Evolutionary conservation across 441 rosid genomes (phyloP).

Genomic region (Manihot esculenta): DNA sequence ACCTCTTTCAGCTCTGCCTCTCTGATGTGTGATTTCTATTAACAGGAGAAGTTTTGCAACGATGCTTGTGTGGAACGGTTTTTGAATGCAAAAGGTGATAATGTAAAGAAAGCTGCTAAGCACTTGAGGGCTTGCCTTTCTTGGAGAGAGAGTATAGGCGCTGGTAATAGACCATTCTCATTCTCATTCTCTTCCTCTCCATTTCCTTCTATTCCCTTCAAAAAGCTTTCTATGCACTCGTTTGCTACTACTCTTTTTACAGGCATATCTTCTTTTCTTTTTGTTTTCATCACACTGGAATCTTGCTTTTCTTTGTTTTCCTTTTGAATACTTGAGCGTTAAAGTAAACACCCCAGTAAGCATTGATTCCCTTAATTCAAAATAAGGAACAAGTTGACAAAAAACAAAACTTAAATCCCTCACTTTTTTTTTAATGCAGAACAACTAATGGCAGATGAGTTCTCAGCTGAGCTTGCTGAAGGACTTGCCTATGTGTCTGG

Average conservation of each 20-base stretch:
- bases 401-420: neutral
- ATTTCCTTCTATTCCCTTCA: neutral
- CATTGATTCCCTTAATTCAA: constrained; percentile 32
- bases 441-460: constrained; percentile 80
- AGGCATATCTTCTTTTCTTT: constrained; percentile 26
- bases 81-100: constrained; percentile 69
- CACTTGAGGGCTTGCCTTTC: constrained; percentile 75
- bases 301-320: constrained; percentile 31
- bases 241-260: constrained; percentile 7
- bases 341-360: constrained; percentile 30
- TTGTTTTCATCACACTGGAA: constrained; percentile 24
- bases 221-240: constrained; percentile 13
- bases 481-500: constrained; percentile 92
- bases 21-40: neutral
- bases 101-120: constrained; percentile 80
- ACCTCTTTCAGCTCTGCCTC: neutral
- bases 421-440: constrained; percentile 36
- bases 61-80: constrained; percentile 74
- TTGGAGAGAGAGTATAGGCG: constrained; percentile 78
- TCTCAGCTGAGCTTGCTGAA: constrained; percentile 77
- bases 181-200: neutral
- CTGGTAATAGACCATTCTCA: constrained; percentile 37
- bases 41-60: constrained; percentile 91
- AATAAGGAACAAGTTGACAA: constrained; percentile 6
- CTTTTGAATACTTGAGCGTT: constrained; percentile 28